These are phyloP conservation scores for Kregervanrija fluxuum DNA, from an alignment of 805 yeast species.

Conservation along the genomic window DNA sequence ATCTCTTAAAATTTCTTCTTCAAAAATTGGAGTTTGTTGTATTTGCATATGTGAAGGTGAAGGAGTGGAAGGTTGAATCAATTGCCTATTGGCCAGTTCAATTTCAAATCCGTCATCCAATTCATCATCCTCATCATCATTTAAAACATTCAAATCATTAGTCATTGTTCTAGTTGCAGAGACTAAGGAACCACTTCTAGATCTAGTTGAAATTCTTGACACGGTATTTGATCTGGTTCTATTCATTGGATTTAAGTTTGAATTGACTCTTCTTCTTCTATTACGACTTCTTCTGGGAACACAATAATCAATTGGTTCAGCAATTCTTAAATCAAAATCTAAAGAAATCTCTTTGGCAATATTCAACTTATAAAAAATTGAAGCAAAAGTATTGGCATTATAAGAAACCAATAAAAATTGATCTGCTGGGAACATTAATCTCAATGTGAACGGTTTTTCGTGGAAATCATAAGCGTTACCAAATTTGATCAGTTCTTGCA, in stretches of 20 bases:
- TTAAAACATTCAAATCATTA: background rate
- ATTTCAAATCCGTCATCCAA: conserved; percentile 3
- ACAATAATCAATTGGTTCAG: conserved; percentile 23
- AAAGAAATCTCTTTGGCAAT: conserved; percentile 27
- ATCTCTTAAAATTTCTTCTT: conserved; percentile 7
- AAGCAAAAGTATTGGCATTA: conserved; percentile 21
- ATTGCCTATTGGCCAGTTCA: background rate
- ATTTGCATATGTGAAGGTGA: background rate
- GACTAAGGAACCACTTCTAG: conserved; percentile 5
- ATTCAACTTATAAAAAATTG: conserved; percentile 25
- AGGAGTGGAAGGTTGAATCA: conserved; percentile 6
- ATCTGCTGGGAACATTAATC: conserved; percentile 23
- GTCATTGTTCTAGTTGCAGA: no score
- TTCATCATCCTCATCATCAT: conserved; percentile 7
- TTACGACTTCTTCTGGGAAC: conserved; percentile 22
- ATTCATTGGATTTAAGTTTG: conserved; percentile 3
- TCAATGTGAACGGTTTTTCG: conserved; percentile 24
- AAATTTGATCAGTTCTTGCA: conserved; percentile 25
- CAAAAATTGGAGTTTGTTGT: conserved; percentile 7
- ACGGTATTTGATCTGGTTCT: conserved; percentile 2
- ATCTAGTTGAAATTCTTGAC: background rate
- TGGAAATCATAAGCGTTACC: conserved; percentile 28
- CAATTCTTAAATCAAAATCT: conserved; percentile 22
- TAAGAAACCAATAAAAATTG: conserved; percentile 23
- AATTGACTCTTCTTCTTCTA: background rate